phyloP scores from a whole-genome alignment of 768 basidiomycete species.

The Auricularia cornea region DNA sequence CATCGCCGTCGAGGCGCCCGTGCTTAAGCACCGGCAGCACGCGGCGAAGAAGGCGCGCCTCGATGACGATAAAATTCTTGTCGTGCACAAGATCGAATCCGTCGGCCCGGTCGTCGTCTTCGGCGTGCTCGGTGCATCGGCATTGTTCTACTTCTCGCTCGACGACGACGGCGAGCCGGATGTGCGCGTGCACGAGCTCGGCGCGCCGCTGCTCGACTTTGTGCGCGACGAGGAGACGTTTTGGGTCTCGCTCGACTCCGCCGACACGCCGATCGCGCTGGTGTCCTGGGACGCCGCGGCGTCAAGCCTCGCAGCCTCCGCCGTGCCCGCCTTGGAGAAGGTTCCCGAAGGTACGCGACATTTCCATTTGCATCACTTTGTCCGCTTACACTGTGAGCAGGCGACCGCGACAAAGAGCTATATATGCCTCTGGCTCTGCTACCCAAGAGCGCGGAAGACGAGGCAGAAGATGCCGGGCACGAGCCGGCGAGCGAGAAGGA shows the following conservation, averaged over 20 bases:
- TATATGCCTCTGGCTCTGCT: conserved; percentile 49
- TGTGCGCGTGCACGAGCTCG: conserved; percentile 41
- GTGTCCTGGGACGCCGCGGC: conserved; percentile 13
- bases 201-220: conserved; percentile 55
- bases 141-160: conserved; percentile 44
- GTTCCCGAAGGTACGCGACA: conserved; percentile 37
- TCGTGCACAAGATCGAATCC: conserved; percentile 48
- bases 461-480: conserved; percentile 31
- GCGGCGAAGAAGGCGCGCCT: conserved; percentile 16
- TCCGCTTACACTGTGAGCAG: conserved; percentile 1
- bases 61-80: conserved; percentile 34
- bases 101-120: conserved; percentile 17
- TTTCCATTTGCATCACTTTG: background rate
- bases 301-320: conserved; percentile 26
- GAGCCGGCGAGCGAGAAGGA: conserved; percentile 6
- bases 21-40: conserved; percentile 18
- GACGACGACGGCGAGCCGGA: conserved; percentile 6
- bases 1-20: conserved; percentile 28
- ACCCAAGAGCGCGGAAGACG: conserved; percentile 48
- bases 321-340: conserved; percentile 38
- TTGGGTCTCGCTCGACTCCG: conserved; percentile 43
- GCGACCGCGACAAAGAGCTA: conserved; percentile 35
- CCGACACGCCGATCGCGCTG: conserved; percentile 21
- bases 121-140: conserved; percentile 45
- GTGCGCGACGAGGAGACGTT: conserved; percentile 29